Evolutionary conservation across 345 rosid genomes (phyloP), one percentile per base, ranked within the genome.

Genomic region (Populus nigra): DNA sequence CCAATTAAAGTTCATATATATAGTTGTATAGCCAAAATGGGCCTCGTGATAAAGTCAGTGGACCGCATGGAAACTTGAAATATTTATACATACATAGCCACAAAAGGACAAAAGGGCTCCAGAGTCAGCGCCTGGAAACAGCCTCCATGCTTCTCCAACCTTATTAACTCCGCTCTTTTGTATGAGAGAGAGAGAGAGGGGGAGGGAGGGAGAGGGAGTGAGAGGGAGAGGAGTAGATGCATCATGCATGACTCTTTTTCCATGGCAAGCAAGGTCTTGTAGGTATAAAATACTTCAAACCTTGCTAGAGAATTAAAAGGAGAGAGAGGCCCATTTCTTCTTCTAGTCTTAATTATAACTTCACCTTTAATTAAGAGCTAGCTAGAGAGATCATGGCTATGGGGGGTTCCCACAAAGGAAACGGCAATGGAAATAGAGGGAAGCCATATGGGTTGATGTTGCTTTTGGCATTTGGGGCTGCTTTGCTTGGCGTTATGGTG

Each of bases 391-490:
- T 6, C 53, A 76, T 79, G 83, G 88, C 84, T 8, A 29, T 72
- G 69, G 86, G 80, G 2, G 88, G 87, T 61, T 75, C 78, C 68
- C 61, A 73, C 45, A 88, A 83, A 72, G 86, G 82, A 18, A 78
- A 25, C 15, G 76, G 71, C 31, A 68, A 77, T 25, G 69, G 76
- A 22, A 77, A 73, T 76, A 87, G 83, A 80, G 88, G 84, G 25
- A 86, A 82, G 76, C 70, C 85, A 27, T 86, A 83, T 39, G 89
- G 84, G 61, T 4, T 86, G 76, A 80, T 88, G 85, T 65, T 91
- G 79, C 82, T 91, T 12, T 69, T 89, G 79, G 89, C 91, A 17
- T 89, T 91, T 65, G 89, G 84, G 57, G 88, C 90, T 10, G 92
- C 94, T 4, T 59, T 91, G 57, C 41, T 89, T 7, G 89, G 93